These are phyloP conservation scores for Heritiera fomes DNA, from an alignment of 345 rosid species.

Conservation along the genomic window DNA sequence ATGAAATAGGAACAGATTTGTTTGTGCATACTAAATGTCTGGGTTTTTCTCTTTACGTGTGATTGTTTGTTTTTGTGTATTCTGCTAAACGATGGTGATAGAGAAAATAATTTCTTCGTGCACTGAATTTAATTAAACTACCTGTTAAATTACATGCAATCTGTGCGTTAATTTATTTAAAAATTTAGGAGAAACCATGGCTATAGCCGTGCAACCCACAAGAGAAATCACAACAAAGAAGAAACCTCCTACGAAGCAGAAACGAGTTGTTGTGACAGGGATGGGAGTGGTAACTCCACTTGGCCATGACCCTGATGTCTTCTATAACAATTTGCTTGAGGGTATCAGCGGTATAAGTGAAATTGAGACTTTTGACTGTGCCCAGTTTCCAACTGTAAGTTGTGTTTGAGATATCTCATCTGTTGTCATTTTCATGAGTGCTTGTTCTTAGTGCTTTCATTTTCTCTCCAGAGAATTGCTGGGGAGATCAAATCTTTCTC, in stretches of 20 bases:
- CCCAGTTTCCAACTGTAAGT: slow-evolving; percentile 73
- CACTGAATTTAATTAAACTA: neutral
- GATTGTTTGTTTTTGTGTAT: neutral
- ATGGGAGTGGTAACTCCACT: slow-evolving; percentile 85
- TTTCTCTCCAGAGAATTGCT: slow-evolving; percentile 67
- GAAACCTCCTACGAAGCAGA: slow-evolving; percentile 64
- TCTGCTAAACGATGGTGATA: neutral
- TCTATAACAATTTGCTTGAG: slow-evolving; percentile 81
- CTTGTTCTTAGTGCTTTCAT: slow-evolving; percentile 18
- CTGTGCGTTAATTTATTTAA: slow-evolving; percentile 1
- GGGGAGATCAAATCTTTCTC: slow-evolving; percentile 87
- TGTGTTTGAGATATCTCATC: slow-evolving; percentile 21
- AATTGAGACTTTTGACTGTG: slow-evolving; percentile 86
- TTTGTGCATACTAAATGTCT: neutral
- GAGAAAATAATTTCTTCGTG: neutral
- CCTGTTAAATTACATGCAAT: neutral
- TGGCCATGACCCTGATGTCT: slow-evolving; percentile 76
- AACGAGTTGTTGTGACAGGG: slow-evolving; percentile 93
- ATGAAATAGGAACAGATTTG: neutral
- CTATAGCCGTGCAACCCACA: slow-evolving; percentile 62
- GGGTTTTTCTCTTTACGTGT: neutral
- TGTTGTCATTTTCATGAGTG: slow-evolving; percentile 17
- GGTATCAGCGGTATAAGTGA: slow-evolving; percentile 85
- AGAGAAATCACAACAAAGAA: slow-evolving; percentile 50
- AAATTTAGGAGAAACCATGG: slow-evolving; percentile 61